Percentiles rank a stretch among this genome's conserved stretches.
Evolutionary conservation across 1,284 basidiomycete genomes (phyloP).

Genomic region (Ustilago vetiveriae): DNA sequence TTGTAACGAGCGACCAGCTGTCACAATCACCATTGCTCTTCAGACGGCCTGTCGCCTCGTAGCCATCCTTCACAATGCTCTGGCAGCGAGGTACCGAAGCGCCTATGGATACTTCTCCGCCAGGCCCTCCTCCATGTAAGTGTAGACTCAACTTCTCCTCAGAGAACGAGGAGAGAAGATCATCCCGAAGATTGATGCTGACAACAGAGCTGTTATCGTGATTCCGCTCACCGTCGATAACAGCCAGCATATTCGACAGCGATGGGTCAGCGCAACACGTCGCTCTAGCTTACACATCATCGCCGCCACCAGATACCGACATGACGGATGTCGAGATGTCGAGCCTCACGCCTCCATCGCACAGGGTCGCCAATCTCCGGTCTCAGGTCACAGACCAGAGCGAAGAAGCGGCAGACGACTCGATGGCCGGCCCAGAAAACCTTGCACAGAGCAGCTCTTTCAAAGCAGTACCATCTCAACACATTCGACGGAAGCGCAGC

Average conservation of each 20-base stretch:
- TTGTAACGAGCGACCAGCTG: neutral
- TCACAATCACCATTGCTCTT: too few relatives aligned
- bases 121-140: slow-evolving; percentile 45
- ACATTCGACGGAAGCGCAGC: slow-evolving; percentile 29
- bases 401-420: slow-evolving; percentile 31
- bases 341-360: slow-evolving; percentile 44
- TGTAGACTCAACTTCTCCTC: too few relatives aligned
- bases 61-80: slow-evolving; percentile 24
- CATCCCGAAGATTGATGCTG: neutral
- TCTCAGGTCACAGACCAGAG: slow-evolving; percentile 3
- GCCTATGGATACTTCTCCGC: slow-evolving; percentile 56
- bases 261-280: slow-evolving; percentile 6
- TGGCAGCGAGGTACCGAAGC: slow-evolving; percentile 56
- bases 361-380: slow-evolving; percentile 8
- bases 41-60: too few relatives aligned
- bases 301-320: slow-evolving; percentile 15
- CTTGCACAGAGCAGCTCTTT: neutral
- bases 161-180: too few relatives aligned
- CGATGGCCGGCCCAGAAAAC: slow-evolving; percentile 23
- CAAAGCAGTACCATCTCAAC: slow-evolving; percentile 8
- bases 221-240: neutral
- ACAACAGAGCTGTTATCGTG: too few relatives aligned
- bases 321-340: slow-evolving; percentile 51
- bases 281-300: slow-evolving; percentile 10
- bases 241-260: slow-evolving; percentile 31